These are phyloP conservation scores for Astrephomene gubernaculifera DNA, from an alignment of 139 green algal genomes.

Conservation along the genomic window DNA sequence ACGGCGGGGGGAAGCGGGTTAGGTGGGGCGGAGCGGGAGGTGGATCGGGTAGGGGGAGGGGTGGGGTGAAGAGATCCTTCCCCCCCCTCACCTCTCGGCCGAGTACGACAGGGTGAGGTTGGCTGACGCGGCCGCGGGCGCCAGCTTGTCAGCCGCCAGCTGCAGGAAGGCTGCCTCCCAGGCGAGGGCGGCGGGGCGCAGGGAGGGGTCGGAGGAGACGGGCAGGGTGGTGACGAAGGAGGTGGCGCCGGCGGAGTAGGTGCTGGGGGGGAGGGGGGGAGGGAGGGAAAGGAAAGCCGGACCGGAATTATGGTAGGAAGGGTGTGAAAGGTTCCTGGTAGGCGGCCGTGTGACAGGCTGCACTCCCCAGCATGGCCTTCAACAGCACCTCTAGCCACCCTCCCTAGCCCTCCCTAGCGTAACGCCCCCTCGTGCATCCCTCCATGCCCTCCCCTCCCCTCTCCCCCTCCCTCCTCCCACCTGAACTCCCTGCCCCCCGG, in stretches of 20 bases:
- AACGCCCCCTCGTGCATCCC: too few species aligned
- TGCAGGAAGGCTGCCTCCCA: constrained; percentile 87
- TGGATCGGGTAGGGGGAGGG: neutral
- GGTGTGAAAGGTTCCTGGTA: neutral
- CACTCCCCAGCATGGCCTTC: too few species aligned
- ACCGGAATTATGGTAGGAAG: neutral
- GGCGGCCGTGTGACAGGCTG: too few species aligned
- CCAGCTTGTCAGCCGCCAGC: constrained; percentile 64
- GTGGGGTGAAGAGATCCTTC: too few species aligned
- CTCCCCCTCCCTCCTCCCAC: too few species aligned
- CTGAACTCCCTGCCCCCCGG: constrained; percentile 53
- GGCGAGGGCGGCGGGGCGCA: constrained; percentile 69
- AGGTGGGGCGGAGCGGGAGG: too few species aligned
- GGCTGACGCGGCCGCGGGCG: constrained; percentile 43
- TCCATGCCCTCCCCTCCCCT: too few species aligned
- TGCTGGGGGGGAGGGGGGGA: constrained; percentile 52
- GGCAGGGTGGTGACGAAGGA: constrained; percentile 89
- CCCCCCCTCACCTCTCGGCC: constrained; percentile 66
- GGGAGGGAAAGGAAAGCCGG: neutral
- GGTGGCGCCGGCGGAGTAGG: constrained; percentile 78
- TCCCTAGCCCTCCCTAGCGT: too few species aligned
- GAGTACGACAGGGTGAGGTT: constrained; percentile 82
- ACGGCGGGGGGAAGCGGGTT: neutral
- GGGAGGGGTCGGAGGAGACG: constrained; percentile 57
- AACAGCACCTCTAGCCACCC: too few species aligned